Evolutionary conservation across 2,329 filamentous ascomycete species (phyloP), one percentile per base, ranked within the genome.

Genomic region (Alternaria sp.): DNA sequence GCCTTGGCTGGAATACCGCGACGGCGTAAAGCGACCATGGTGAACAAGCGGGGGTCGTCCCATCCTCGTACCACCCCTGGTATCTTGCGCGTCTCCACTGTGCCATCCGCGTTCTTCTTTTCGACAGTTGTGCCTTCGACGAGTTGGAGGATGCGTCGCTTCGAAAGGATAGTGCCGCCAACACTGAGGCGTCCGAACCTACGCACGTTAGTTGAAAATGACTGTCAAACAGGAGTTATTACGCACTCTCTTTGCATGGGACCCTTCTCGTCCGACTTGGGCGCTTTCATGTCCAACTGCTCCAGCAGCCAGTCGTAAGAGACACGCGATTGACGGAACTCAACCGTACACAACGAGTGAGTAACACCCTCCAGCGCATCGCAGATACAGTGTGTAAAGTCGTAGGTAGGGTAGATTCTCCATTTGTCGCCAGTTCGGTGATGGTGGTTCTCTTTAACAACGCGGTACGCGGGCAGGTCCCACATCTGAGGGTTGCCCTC

Each of bases 361-460:
- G 94, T 94, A 72, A 98, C 96, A 18, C 87, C 87, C 79, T 99
- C 95, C 66, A 97, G 92, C 68, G 92, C 94, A 84, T 98, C 95
- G 71, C 92, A 94, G 22, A 97, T 84, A 78, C 92, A 97, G 82
- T 96, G 92, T 0, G 91, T 91, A 76, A 96, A 96, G 78, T 97
- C 94, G 74, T 97, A 97, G 0, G 94, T 96, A 0, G 95, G 95
- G 77, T 97, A 97, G 65, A 97, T 97, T 79, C 89, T 90, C 93
- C 94, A 98, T 74, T 90, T 89, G 66, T 87, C 83, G 30, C 92
- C 92, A 0, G 94, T 97, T 36, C 92, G 87, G 79, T 92, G 89
- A 76, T 97, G 93, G 44, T 89, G 85, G 62, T 83, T 83, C 70
- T 92, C 89, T 72, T 90, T 87, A 63, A 93, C 85, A 57, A 98